Evolutionary conservation across 176 grass and related monocot genomes (phyloP), one percentile per base, ranked within the genome.

Genomic region (Cymbopogon citratus): DNA sequence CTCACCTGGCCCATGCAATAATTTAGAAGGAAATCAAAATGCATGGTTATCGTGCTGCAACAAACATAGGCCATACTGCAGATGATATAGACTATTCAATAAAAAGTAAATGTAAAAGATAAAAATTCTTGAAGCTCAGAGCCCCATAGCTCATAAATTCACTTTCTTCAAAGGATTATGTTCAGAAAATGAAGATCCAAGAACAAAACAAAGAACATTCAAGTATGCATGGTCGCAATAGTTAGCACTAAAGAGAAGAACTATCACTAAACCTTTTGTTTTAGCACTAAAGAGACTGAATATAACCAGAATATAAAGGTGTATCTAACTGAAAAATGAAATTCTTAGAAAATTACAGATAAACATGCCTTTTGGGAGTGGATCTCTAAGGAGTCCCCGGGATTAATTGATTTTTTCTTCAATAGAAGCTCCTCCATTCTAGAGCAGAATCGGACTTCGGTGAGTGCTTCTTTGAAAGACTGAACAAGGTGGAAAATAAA

Each of bases 351-450:
- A 84, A 65, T 64, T 24, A 68, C 61, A 76, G 29, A 78, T 52
- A 91, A 85, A 65, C 84, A 86, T 89, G 71, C 96, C 91, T 95
- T 99, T 75, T 95, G 96, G 74, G 87, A 95, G 93, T 88, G 92
- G 24, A 87, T 89, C 68, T 98, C 96, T 84, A 63, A 45, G 57
- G 96, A 95, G 43, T 98, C 96, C 45, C 96, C 96, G 49, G 34
- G 64, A 83, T 80, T 91, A 68, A 90, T 86, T 40, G 82, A 80
- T 86, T 90, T 98, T 86, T 93, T 98, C 87, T 91, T 98, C 75
- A 98, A 80, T 65, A 94, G 78, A 91, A 98, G 77, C 10, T 78
- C 66, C 89, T 95, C 92, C 92, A 98, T 87, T 90, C 80, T 95
- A 81, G 87, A 92, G 82, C 87, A 98, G 59, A 90, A 84, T 26